Evolutionary conservation across 2,329 filamentous ascomycete genomes (phyloP), one percentile per base, ranked within the genome.

Genomic region (Aquanectria penicillioides): DNA sequence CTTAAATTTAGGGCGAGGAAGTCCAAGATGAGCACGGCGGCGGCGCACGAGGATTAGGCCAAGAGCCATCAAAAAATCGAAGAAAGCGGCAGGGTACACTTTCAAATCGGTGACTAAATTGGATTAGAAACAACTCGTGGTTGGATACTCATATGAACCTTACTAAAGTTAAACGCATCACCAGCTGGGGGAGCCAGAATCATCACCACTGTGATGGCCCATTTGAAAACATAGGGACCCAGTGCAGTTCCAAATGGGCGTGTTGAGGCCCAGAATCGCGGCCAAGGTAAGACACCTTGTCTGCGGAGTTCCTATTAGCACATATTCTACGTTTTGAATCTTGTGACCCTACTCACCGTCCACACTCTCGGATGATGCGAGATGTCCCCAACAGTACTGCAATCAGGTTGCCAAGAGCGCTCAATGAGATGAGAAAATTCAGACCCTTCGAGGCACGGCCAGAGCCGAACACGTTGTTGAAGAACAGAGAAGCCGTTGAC

Each of bases 101-200:
- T 80, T 74, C 2, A 91, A 75, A 67, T 86, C 84, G 61, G 86
- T 82, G 17, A 89, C 85, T 84, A 34, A n/a, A n/a, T n/a, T n/a
- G n/a, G n/a, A n/a, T n/a, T n/a, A n/a, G n/a, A n/a, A n/a, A n/a
- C n/a, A n/a, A n/a, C n/a, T n/a, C n/a, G n/a, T n/a, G n/a, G n/a
- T n/a, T n/a, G n/a, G n/a, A n/a, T n/a, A 15, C 2, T 43, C 9
- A 12, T 44, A 5, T 18, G 29, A 15, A 13, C 66, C 73, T n/a
- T 67, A 83, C 81, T 77, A 64, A 89, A 89, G 57, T 84, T 82
- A 70, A 89, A 89, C 0, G 86, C 87, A 69, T 89, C 86, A 3
- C 87, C 86, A 1, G 85, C 83, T 0, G 87, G 87, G 1, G 85
- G 81, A 0, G 82, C 84, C 0, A 87, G 64, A 36, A 88, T 88